A percentile compares a stretch with the other conserved stretches of the same genome.
Evolutionary conservation across 306 rosid genomes (phyloP).

Genomic region (Dryas octopetala): DNA sequence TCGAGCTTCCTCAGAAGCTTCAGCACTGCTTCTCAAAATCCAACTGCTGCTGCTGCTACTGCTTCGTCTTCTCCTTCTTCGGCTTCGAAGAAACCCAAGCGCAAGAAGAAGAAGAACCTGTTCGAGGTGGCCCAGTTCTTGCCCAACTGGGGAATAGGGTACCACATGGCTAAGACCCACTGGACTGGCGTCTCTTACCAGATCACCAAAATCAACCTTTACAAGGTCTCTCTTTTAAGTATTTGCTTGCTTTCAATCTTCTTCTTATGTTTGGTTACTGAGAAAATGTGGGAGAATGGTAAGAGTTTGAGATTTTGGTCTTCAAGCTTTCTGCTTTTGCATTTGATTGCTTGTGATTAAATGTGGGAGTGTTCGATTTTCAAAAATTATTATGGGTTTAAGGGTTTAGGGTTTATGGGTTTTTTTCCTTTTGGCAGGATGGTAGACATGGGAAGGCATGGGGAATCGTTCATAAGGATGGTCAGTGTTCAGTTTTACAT

Average conservation of each 20-base stretch:
- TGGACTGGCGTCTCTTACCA: slow-evolving; percentile 82
- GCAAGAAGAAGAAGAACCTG: slow-evolving; percentile 86
- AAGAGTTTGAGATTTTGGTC: background rate
- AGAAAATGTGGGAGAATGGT: background rate
- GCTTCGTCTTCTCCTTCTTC: slow-evolving; percentile 28
- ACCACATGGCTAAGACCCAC: slow-evolving; percentile 87
- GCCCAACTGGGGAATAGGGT: slow-evolving; percentile 91
- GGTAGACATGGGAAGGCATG: slow-evolving; percentile 97
- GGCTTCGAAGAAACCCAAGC: slow-evolving; percentile 49
- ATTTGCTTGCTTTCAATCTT: background rate
- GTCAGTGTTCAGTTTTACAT: slow-evolving; percentile 34
- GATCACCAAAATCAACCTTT: slow-evolving; percentile 89
- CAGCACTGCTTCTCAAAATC: slow-evolving; percentile 41
- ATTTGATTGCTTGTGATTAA: background rate
- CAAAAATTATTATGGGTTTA: background rate
- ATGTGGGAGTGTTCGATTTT: background rate
- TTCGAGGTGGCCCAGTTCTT: slow-evolving; percentile 89
- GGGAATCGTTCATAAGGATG: slow-evolving; percentile 86
- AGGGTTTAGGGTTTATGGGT: slow-evolving; percentile 27
- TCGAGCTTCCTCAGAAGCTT: slow-evolving; percentile 52
- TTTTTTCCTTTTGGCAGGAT: slow-evolving; percentile 50
- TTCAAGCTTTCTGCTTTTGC: background rate
- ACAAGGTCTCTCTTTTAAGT: slow-evolving; percentile 47
- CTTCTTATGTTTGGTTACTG: background rate
- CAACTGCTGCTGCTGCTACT: slow-evolving; percentile 21